phyloP scores from a whole-genome alignment of 2,329 filamentous ascomycete genomes.

The Aurifilum marmelostoma region DNA sequence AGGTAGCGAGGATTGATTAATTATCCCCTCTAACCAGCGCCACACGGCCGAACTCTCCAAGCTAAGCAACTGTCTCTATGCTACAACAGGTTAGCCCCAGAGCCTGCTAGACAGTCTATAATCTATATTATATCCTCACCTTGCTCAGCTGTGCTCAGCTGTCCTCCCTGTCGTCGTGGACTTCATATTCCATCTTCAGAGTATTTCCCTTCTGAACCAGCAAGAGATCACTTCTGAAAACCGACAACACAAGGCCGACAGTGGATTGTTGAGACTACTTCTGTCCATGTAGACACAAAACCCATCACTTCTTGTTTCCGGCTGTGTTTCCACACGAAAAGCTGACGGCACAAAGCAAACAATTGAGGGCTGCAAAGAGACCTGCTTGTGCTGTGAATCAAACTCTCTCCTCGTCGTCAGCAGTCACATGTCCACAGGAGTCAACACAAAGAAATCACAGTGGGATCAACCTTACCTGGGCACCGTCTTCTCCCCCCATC shows the following conservation, averaged over 20 bases:
- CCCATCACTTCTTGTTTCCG: too few species aligned
- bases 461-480: not conserved
- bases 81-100: not conserved
- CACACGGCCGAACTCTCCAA: not conserved
- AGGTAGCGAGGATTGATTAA: not conserved
- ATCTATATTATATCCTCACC: not conserved
- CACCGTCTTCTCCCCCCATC: too few species aligned
- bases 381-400: too few species aligned
- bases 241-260: not conserved
- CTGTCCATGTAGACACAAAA: not conserved
- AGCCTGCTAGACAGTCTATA: not conserved
- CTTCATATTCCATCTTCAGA: not conserved
- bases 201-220: too few species aligned
- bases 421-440: not conserved
- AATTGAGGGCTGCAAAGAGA: not conserved
- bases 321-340: not conserved
- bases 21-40: not conserved
- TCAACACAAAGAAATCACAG: not conserved
- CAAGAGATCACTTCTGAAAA: too few species aligned
- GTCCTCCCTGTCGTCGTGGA: not conserved
- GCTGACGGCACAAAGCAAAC: not conserved
- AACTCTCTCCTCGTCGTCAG: too few species aligned
- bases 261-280: not conserved
- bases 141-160: not conserved
- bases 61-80: not conserved